Evolutionary conservation across 495 filamentous ascomycete species (phyloP), one percentile per base, ranked within the genome.

Genomic region (Penicillium pancosmium): DNA sequence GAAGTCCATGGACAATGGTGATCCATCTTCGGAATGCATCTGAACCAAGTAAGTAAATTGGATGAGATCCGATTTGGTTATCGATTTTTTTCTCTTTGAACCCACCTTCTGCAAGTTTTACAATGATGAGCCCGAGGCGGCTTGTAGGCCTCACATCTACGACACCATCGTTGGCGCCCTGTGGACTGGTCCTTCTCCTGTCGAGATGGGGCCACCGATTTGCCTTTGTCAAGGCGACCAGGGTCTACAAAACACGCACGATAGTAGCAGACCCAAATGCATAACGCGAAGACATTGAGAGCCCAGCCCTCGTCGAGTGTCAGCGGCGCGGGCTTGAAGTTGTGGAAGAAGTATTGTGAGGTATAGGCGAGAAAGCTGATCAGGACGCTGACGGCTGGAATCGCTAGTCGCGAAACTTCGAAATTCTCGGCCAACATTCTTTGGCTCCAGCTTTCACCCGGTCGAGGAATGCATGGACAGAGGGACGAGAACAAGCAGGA

Each of bases 1-100:
- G 78, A 75, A 2, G 92, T 97, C 94, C 94, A 98, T 0, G 94
- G 93, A 68, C 94, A 98, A 76, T 98, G 94, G 73, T 98, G 94
- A 78, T 98, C 94, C 95, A 98, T 98, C 70, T 91, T 92, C 2
- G 92, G 90, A 57, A 98, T 88, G 73, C 94, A 98, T 71, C 88
- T 91, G 55, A 18, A 36, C 21, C 19, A 23, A 34, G 23, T 25
- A 23, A 48, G 23, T 27, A 5, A 27, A 8, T 44, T 31, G 46
- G 23, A 27, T 11, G 21, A 25, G 41, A 44, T 38, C 15, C 1
- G 15, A 38, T n/a, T 13, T 18, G 6, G 6, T 1, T 16, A 12
- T 44, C 41, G 5, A 27, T 9, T 48, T 2, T 27, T 15, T 12
- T 31, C 25, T 31, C 2, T 9, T 19, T 48, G 11, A 18, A 44